Conservation (phyloP, 1,139 yeast species). For the Lodderomyces beijingensis region DNA sequence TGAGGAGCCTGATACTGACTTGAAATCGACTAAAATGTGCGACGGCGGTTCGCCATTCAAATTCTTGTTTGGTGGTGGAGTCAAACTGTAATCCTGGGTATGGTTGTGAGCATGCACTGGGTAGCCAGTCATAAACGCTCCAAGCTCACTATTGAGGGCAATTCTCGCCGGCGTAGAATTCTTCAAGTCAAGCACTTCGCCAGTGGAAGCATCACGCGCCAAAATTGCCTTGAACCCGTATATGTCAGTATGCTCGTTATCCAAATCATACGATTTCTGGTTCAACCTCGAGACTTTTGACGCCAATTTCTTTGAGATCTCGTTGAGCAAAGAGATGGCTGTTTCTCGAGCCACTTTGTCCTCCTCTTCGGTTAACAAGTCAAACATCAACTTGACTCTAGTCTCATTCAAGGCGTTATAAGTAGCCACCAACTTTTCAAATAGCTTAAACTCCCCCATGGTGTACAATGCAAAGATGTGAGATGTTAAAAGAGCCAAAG, state of each 20-base stretch:
- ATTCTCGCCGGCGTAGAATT: conserved; percentile 49
- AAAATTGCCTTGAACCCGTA: conserved; percentile 73
- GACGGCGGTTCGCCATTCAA: conserved; percentile 58
- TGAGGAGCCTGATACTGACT: conserved; percentile 62
- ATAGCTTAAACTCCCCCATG: conserved; percentile 61
- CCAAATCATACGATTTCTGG: conserved; percentile 36
- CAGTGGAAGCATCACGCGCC: conserved; percentile 59
- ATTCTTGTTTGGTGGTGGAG: conserved; percentile 43
- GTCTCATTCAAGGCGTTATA: conserved; percentile 61
- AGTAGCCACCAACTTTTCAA: conserved; percentile 48
- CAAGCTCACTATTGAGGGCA: conserved; percentile 64
- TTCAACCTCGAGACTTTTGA: conserved; percentile 42
- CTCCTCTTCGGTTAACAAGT: conserved; percentile 60
- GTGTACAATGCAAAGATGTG: conserved; percentile 70
- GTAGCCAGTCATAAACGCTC: conserved; percentile 71
- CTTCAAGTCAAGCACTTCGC: conserved; percentile 52
- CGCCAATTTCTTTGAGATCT: conserved; percentile 64
- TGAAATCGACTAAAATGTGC: conserved; percentile 76
- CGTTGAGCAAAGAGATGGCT: conserved; percentile 57
- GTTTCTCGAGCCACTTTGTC: conserved; percentile 50
- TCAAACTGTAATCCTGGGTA: conserved; percentile 30
- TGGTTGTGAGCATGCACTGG: conserved; percentile 49
- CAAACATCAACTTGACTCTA: conserved; percentile 53
- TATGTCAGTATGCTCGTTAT: conserved; percentile 50
- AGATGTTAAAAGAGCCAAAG: conserved; percentile 53